phyloP scores from a whole-genome alignment of 2,329 filamentous ascomycete genomes.

The Fusarium sp. region DNA sequence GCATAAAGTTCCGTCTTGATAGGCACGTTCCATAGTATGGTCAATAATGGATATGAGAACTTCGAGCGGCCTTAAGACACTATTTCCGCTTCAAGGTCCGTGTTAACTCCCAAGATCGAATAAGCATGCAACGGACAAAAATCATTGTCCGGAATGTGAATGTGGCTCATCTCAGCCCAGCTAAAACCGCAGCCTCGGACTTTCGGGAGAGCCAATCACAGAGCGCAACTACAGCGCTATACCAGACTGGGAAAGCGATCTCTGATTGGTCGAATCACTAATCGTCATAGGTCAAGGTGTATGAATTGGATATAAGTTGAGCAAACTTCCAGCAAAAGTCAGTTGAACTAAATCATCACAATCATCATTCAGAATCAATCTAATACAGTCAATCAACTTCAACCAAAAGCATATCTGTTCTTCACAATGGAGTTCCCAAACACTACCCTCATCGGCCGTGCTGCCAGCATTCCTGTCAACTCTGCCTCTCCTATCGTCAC shows the following conservation, averaged over 20 bases:
- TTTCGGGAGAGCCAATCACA: slow-evolving; percentile 7
- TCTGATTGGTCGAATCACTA: slow-evolving; percentile 25
- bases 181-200: no score
- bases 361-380: neutral
- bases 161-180: neutral
- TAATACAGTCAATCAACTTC: no score
- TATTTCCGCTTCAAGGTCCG: slow-evolving; percentile 17
- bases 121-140: slow-evolving; percentile 19
- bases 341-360: neutral
- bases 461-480: slow-evolving; percentile 43
- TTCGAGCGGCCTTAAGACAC: slow-evolving; percentile 9
- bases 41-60: neutral
- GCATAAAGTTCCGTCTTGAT: no score
- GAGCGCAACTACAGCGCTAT: rapidly evolving
- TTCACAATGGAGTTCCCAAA: slow-evolving; percentile 44
- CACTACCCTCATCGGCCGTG: slow-evolving; percentile 43
- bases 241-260: slow-evolving; percentile 4
- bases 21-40: neutral
- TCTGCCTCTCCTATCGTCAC: slow-evolving; percentile 41
- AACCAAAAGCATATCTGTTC: neutral
- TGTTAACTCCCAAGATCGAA: slow-evolving; percentile 1
- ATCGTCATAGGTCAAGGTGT: neutral
- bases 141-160: slow-evolving; percentile 15
- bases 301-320: slow-evolving; percentile 27
- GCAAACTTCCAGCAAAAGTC: neutral